Evolutionary conservation across 768 basidiomycete species (phyloP), one percentile per base, ranked within the genome.

Genomic region (Lactarius akahatsu): DNA sequence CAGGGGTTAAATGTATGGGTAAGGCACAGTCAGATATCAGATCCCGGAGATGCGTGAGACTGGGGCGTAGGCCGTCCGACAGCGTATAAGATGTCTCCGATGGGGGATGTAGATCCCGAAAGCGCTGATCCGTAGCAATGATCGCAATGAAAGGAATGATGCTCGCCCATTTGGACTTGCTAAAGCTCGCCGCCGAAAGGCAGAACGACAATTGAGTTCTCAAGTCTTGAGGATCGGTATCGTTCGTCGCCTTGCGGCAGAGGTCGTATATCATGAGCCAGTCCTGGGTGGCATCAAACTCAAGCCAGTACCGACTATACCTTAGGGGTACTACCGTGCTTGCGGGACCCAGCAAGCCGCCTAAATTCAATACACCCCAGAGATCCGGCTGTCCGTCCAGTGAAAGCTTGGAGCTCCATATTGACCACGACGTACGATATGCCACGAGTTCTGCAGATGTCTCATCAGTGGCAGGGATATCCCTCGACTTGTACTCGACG

Each of bases 231-330:
- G 20, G 23, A 43, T 38, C 30, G 50, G 50, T 50, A n/a, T 9
- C 15, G 5, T 15, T 9, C 34, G 32, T 15, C 3, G 34, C 54
- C 15, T 7, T 28, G 15, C 45, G 56, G 45, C 60, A 66, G 56
- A 66, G 56, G 16, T 62, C 10, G n/a, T 66, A 66, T 5, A 66
- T 58, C 16, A 6, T n/a, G 6, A 66, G 15, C 65, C 65, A 66
- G 57, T 66, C 65, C 20, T 26, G 45, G 23, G 18, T 16, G n/a
- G 9, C 65, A 41, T 66, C 36, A 6, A 57, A 62, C 15, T 66
- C 28, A 9, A 66, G 65, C 65, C 65, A 66, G 28, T 62, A 50
- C 26, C 28, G 60, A 57, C 60, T 62, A 45, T 66, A 66, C 45
- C 23, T 26, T 28, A 57, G 10, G 2, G 65, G 34, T 2, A 62